Conservation (phyloP, 1,284 basidiomycete genomes). For the Afroboletus lepidellus region DNA sequence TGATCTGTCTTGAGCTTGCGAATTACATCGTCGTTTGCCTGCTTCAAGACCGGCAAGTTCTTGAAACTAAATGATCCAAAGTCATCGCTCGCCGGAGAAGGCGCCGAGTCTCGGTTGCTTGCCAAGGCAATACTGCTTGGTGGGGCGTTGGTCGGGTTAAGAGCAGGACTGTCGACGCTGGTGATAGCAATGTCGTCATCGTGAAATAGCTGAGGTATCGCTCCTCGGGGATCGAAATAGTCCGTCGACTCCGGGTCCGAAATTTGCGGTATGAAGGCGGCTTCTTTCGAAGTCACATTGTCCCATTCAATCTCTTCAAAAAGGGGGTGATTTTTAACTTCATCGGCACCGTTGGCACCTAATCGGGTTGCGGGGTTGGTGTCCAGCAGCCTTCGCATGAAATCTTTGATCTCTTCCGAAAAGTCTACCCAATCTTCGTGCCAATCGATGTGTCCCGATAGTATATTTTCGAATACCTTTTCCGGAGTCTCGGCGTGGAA, state of each 20-base stretch:
- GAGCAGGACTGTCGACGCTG: slow-evolving; percentile 48
- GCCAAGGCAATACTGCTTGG: slow-evolving; percentile 48
- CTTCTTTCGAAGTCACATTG: slow-evolving; percentile 82
- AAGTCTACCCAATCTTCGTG: slow-evolving; percentile 91
- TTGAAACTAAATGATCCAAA: slow-evolving; percentile 99
- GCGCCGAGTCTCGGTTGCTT: slow-evolving; percentile 44
- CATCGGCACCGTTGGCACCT: slow-evolving; percentile 85
- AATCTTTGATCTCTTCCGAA: slow-evolving; percentile 84
- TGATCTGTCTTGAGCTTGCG: slow-evolving; percentile 89
- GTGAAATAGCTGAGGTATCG: slow-evolving; percentile 84
- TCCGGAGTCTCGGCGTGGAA: slow-evolving; percentile 98
- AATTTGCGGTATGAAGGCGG: slow-evolving; percentile 94
- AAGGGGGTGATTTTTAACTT: slow-evolving; percentile 93
- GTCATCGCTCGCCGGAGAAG: slow-evolving; percentile 69
- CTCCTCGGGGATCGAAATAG: slow-evolving; percentile 97
- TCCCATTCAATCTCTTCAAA: slow-evolving; percentile 93
- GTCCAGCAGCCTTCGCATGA: slow-evolving; percentile 88
- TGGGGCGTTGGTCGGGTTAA: slow-evolving; percentile 40
- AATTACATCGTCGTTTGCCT: slow-evolving; percentile 98
- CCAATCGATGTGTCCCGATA: slow-evolving; percentile 96
- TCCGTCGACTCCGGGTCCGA: slow-evolving; percentile 97
- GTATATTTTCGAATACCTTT: slow-evolving; percentile 97
- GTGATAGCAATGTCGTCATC: slow-evolving; percentile 72
- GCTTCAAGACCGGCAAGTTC: slow-evolving; percentile 94
- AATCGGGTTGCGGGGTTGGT: slow-evolving; percentile 80